Base-by-base conservation (phyloP, 2,329 filamentous ascomycete species). In the Aspergillus unguis region DNA sequence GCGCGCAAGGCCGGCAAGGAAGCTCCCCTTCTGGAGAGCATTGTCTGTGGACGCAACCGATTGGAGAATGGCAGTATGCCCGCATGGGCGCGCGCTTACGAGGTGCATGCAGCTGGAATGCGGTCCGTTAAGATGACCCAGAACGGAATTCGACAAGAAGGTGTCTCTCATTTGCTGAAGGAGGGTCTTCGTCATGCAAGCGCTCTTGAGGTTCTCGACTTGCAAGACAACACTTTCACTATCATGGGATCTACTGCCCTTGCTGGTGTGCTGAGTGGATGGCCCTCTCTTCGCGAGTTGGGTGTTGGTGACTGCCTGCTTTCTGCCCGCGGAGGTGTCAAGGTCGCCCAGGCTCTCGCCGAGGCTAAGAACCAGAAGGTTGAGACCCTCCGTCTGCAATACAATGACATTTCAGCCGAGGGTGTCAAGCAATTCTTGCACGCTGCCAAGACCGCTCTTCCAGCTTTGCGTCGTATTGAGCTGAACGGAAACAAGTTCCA, bases 161-260 rank as follows among this genome's bases (percentile, higher is more conserved):
- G 94, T 55, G 94, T 97, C 65, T 85, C 85, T 44, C 82, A 87
- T 60, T 78, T 99, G 52, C 77, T 99, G 58, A 85, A 83, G 55
- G 80, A 92, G 48, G 94, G 94, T 57, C 79, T 99, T 48, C 83
- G 80, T 58, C 80, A 89, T 64, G 84, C 90, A 46, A 79, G 77
- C 31, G 76, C 78, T 41, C 80, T 99, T 50, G 79, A 86, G 68
- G 82, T 91, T 10, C 76, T 99, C 48, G 94, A 99, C 75, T 77
- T 99, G 56, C 92, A 99, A 72, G 94, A 99, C 75, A 99, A 99
- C 75, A 97, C 94, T 0, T 97, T 97, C 71, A 97, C 92, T 7
- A 72, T 86, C 36, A 79, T 81, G 57, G 94, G 92, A 26, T 89
- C 90, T 29, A 86, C 80, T 63, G 90, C 90, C 8, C 80, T 99